Base-by-base conservation (phyloP, 257 asterid species). In the Striga asiatica region DNA sequence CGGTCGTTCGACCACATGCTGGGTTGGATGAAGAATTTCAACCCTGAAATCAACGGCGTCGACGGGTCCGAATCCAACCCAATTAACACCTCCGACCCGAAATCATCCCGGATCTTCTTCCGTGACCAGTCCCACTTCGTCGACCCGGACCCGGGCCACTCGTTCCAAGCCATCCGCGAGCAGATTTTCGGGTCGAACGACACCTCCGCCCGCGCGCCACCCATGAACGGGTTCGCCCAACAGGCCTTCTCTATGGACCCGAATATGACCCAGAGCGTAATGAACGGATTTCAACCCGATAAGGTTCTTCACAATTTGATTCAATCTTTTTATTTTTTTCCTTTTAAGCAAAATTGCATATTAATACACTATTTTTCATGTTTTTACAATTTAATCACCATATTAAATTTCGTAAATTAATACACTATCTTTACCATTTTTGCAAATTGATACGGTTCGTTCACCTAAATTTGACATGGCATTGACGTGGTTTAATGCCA, bases 1-100 rank as follows among this genome's bases (percentile, higher is more conserved):
- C 79, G 96, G 6, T 89, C 97, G n/a, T 89, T 89, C 74, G 97
- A 89, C 73, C 97, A 89, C 67, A 83, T 89, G 94, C 53, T 89
- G 8, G 97, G 96, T 0, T 89, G 97, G 97, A 81, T 89, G 95
- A 89, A 89, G 77, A 83, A 80, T 32, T 75, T 83, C 35, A 83
- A 85, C 56, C 94, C 83, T 0, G 77, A 81, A 3, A 89, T 89
- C 57, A 70, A 89, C 0, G 98, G 98, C 0, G 94, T 86, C 0
- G 80, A 76, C 8, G 98, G 98, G 0, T 76, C 98, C 0, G 78
- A 89, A 16, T 83, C 74, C 52, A 89, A 86, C 53, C 76, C 61
- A 1, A 12, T 80, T 16, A 73, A 78, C 50, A 58, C 88, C 0
- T 41, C 68, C 1, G 82, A 81, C 64, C 83, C 85, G 14, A 75